Evolutionary conservation across 164 flowering plant genomes (phyloP).

Genomic region (Umbellularia californica): DNA sequence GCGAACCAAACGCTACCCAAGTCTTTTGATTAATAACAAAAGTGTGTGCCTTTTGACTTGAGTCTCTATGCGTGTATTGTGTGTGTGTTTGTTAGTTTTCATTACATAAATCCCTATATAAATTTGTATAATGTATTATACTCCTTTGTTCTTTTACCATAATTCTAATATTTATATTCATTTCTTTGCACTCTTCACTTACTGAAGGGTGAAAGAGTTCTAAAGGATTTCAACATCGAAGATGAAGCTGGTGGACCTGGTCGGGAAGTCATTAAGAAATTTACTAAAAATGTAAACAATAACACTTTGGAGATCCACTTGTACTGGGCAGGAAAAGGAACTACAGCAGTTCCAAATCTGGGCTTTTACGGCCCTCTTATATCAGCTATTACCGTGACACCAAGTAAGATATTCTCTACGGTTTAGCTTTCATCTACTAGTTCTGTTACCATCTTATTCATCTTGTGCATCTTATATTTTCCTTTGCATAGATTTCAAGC

Average conservation of each 20-base stretch:
- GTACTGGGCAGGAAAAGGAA: slow-evolving; percentile 80
- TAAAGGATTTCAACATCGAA: slow-evolving; percentile 42
- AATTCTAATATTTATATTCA: not conserved
- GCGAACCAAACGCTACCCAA: too few relatives aligned
- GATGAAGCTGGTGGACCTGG: slow-evolving; percentile 34
- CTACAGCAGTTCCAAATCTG: slow-evolving; percentile 56
- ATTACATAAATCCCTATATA: too few relatives aligned
- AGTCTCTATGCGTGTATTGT: not conserved
- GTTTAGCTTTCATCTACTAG: not conserved
- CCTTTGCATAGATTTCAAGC: slow-evolving; percentile 43
- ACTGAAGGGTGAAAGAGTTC: slow-evolving; percentile 27
- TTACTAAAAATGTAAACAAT: slow-evolving; percentile 18
- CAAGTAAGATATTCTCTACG: slow-evolving; percentile 39
- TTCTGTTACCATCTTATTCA: not conserved
- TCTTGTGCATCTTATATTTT: slow-evolving; percentile 4
- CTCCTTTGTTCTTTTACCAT: not conserved
- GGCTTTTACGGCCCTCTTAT: slow-evolving; percentile 81
- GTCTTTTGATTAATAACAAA: too few relatives aligned
- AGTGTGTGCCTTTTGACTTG: not conserved
- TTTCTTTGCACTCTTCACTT: not conserved
- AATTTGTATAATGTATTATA: too few relatives aligned
- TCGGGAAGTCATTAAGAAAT: slow-evolving; percentile 9
- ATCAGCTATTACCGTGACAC: slow-evolving; percentile 70
- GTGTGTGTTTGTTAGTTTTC: too few relatives aligned
- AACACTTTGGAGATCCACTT: slow-evolving; percentile 65